These are phyloP conservation scores for Talaromyces borbonicus DNA, from an alignment of 495 filamentous ascomycete species.

Conservation along the genomic window DNA sequence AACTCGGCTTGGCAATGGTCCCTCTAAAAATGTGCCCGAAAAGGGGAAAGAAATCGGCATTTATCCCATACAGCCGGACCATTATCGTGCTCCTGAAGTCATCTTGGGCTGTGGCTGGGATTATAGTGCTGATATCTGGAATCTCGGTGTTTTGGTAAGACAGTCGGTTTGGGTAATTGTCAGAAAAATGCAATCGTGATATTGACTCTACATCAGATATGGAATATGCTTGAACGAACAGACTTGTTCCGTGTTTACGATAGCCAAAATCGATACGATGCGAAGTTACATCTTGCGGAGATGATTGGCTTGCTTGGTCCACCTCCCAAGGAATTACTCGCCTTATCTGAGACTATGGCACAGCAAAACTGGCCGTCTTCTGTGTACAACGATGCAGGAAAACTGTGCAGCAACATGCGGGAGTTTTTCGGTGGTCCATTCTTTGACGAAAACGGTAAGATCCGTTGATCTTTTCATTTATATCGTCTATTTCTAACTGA, in stretches of 20 bases:
- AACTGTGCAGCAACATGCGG: constrained; percentile 10
- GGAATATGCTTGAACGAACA: constrained; percentile 19
- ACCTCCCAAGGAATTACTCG: constrained; percentile 4
- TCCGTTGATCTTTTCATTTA: no score
- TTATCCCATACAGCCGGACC: constrained; percentile 21
- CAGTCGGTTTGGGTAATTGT: background rate
- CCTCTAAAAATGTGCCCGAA: background rate
- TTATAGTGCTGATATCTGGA: constrained; percentile 34
- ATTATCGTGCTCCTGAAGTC: constrained; percentile 30
- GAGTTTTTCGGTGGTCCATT: constrained; percentile 17
- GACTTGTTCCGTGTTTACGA: constrained; percentile 16
- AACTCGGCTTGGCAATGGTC: constrained; percentile 1
- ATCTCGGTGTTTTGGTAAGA: constrained; percentile 23
- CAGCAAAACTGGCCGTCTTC: constrained; percentile 12
- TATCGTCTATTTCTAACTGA: no score
- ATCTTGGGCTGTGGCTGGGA: constrained; percentile 26
- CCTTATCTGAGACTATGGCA: background rate
- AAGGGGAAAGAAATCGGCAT: constrained; percentile 9
- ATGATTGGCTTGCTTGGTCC: constrained; percentile 19
- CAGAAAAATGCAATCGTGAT: background rate
- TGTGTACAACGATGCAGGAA: constrained; percentile 8
- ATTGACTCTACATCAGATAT: constrained; percentile 10
- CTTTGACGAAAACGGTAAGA: constrained; percentile 13
- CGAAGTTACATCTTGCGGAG: constrained; percentile 18
- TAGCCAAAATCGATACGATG: constrained; percentile 10